Base-by-base conservation (phyloP, 176 grass and related monocot species). In the Carex pumila region DNA sequence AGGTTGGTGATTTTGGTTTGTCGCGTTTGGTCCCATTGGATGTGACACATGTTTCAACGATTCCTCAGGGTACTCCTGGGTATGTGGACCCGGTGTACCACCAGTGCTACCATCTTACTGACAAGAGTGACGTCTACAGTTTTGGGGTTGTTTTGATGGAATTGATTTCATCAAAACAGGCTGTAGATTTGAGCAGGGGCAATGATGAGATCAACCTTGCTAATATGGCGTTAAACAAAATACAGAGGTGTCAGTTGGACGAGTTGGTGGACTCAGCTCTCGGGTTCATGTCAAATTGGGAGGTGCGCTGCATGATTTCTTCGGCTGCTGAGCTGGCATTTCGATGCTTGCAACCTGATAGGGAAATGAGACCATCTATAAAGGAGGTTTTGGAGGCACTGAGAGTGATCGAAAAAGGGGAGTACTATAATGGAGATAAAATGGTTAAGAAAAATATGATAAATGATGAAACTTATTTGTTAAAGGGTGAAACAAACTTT, bases 91-190 rank as follows among this genome's bases (percentile, higher is more conserved):
- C 94, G 0, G 90, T 92, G 32, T 97, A 97, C 72, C 78, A 92
- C 81, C 90, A 87, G 69, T 94, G 94, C 87, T 97, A 91, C 68
- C 93, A 92, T 85, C 89, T 97, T 31, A 97, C 94, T 97, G 32
- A 34, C 32, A 34, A 34, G 32, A 34, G 32, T 34, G 32, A 34
- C 0, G 32, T 34, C 2, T 34, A 34, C 32, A 34, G 32, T 34
- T 34, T 34, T 34, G 32, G 32, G 32, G 32, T 34, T 34, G 32
- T 34, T 7, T 5, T 97, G 80, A 84, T 88, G 8, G 94, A 97
- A 85, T 74, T 97, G 25, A 91, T 97, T 78, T 91, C 94, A 14
- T 97, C 94, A 15, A 97, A 94, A 80, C 90, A 92, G 7, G 94
- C 94, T 2, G 94, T 97, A 36, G 94, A 97, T 76, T 88, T 94